Base-by-base conservation (phyloP, 495 filamentous ascomycete genomes). In the Saxispiralis lemnorum region DNA sequence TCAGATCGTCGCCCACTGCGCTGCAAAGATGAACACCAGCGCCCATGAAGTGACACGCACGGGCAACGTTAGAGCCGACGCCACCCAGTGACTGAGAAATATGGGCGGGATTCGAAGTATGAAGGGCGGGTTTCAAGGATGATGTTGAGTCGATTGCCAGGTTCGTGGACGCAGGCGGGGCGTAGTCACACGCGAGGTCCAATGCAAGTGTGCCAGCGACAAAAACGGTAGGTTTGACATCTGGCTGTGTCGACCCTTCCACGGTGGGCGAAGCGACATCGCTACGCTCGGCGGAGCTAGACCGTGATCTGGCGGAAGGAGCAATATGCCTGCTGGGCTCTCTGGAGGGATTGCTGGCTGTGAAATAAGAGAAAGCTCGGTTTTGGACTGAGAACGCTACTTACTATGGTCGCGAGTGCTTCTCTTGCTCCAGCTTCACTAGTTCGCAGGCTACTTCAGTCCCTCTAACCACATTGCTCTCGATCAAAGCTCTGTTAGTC, bases 31-130 rank as follows among this genome's bases (percentile, higher is more conserved):
- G 67, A 15, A 75, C 63, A 11, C 66, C 61, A 42, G 66, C 64
- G 15, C 72, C 72, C 4, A 78, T 53, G 21, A 70, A 66, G 53
- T 81, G 78, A 6, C 80, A 71, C 4, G 88, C 85, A 37, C 79
- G 68, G 2, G 89, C 83, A 24, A 95, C 78, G 54, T 97, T 97
- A 56, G 81, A 75, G n/a, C 79, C 89, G 1, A 96, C 89, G n/a
- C 89, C 89, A 7, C 89, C 89, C 18, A 95, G 66, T 6, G 79
- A 79, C 55, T 93, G 84, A 15, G 55, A 70, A 46, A 94, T 92
- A 13, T 64, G 55, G 34, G 84, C 73, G 34, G 81, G 81, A 57
- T 96, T 97, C 7, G 89, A 97, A 1, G 88, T 95, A 41, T 87
- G 71, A 1, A 72, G 62, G 16, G 68, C 58, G 13, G 83, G 84